Evolutionary conservation across 129 eudicot species (phyloP), one percentile per base, ranked within the genome.

Genomic region (Lactuca saligna): DNA sequence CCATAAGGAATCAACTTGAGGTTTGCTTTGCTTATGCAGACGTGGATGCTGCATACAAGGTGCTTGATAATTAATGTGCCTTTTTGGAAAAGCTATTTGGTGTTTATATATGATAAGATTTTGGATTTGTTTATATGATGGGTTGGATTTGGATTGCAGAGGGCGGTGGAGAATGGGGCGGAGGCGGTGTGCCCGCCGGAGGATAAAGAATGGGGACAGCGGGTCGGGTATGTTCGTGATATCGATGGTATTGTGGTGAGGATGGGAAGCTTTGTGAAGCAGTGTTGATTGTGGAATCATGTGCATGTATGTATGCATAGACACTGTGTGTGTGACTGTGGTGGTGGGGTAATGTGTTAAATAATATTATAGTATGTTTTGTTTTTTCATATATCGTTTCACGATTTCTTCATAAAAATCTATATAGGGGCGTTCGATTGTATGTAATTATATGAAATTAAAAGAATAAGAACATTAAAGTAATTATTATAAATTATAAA

Each of bases 121-220:
- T 25, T 16, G 31, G 4, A 51, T 54, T 37, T 3, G 16, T 17
- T 55, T 4, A 20, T 13, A 4, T 50, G 62, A 12, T 68, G 49
- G 57, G 4, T 50, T 34, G 7, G 34, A 38, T 7, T 16, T 65
- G 48, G 50, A 46, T 50, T 31, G 69, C 77, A 90, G 96, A 93
- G 88, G 72, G 98, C 98, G 39, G 86, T 93, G 82, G 97, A 89
- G 84, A 87, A 87, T 33, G 98, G 98, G 17, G 98, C 98, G 10
- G 87, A 71, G 77, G 83, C 69, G 20, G 97, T 93, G 68, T 56
- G 90, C 39, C 61, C 56, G 80, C 98, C 98, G 42, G 95, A 84
- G 85, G 87, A 82, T 71, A 93, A 86, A 57, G 90, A 89, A 44
- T 93, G 98, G 98, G 97, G 96, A 0, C 98, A 93, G 85, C 89